phyloP scores from a whole-genome alignment of 83 land plant species.

The Larix sibirica region DNA sequence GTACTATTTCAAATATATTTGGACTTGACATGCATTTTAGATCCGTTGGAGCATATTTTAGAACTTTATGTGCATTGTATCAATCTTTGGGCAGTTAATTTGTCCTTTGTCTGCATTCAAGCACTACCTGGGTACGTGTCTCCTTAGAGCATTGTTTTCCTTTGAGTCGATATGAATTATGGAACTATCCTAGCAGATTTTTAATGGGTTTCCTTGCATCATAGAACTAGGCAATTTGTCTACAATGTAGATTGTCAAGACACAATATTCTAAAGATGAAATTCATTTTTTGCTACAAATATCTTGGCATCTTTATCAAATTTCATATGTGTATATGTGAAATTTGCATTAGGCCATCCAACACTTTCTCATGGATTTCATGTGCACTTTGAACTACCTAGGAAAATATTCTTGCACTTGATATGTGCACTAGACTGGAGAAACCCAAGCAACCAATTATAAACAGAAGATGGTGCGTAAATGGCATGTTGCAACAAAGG shows the following conservation, averaged over 20 bases:
- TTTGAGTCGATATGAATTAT: neutral
- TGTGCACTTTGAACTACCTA: too few relatives aligned
- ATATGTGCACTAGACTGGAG: neutral
- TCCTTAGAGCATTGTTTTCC: too few relatives aligned
- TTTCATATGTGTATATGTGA: neutral
- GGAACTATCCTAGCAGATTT: neutral
- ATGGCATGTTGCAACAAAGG: constrained; percentile 95
- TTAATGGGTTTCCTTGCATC: too few relatives aligned
- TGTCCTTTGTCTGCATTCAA: too few relatives aligned
- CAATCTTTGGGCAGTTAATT: too few relatives aligned
- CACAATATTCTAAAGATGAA: neutral
- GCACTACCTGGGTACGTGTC: too few relatives aligned
- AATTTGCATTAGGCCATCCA: too few relatives aligned
- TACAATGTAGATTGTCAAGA: neutral
- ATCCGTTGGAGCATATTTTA: too few relatives aligned
- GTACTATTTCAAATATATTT: too few relatives aligned
- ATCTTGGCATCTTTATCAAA: neutral
- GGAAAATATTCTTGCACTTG: neutral
- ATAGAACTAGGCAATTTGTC: too few relatives aligned
- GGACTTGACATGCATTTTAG: too few relatives aligned
- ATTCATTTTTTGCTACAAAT: neutral
- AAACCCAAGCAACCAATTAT: constrained; percentile 48
- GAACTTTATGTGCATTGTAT: too few relatives aligned
- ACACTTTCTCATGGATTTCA: neutral
- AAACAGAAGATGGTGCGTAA: constrained; percentile 68